These are phyloP conservation scores for Thielaviopsis euricoi DNA, from an alignment of 2,329 filamentous ascomycete genomes.

Conservation along the genomic window DNA sequence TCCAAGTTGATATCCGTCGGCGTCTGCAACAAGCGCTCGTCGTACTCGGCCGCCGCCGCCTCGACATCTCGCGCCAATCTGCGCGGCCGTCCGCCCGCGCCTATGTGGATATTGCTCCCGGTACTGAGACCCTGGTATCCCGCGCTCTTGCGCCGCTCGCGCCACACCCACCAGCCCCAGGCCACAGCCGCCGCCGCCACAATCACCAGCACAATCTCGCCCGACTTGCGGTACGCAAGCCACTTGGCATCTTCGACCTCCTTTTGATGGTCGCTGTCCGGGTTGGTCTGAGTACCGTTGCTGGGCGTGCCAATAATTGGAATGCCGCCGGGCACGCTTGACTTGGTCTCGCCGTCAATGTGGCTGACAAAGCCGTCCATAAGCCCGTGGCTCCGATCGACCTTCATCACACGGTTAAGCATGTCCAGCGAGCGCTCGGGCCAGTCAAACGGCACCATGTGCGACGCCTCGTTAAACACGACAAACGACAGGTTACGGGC, in stretches of 20 bases:
- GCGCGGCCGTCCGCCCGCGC: constrained; percentile 16
- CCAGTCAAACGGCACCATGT: constrained; percentile 96
- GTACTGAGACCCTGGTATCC: constrained; percentile 36
- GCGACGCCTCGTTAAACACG: constrained; percentile 84
- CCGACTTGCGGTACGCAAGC: constrained; percentile 76
- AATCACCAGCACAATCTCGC: constrained; percentile 69
- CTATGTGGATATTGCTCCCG: constrained; percentile 18
- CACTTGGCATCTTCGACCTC: constrained; percentile 70
- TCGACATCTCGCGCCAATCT: constrained; percentile 34
- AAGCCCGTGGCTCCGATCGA: constrained; percentile 79
- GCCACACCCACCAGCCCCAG: constrained; percentile 62
- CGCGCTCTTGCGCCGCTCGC: constrained; percentile 36
- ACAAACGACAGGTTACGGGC: constrained; percentile 93
- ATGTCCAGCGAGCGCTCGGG: constrained; percentile 80
- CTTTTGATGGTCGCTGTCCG: constrained; percentile 51
- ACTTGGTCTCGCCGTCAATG: constrained; percentile 71
- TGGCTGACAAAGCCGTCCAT: constrained; percentile 43
- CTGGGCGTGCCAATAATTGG: constrained; percentile 34
- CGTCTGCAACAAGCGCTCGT: constrained; percentile 38
- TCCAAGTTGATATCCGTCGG: constrained; percentile 27
- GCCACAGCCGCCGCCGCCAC: constrained; percentile 55
- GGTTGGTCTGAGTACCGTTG: constrained; percentile 31
- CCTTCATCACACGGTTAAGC: constrained; percentile 89
- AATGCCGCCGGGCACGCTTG: not conserved
- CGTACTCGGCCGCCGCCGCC: constrained; percentile 45